These are phyloP conservation scores for Kodamaea kakaduensis DNA, from an alignment of 805 yeast species.

Conservation along the genomic window DNA sequence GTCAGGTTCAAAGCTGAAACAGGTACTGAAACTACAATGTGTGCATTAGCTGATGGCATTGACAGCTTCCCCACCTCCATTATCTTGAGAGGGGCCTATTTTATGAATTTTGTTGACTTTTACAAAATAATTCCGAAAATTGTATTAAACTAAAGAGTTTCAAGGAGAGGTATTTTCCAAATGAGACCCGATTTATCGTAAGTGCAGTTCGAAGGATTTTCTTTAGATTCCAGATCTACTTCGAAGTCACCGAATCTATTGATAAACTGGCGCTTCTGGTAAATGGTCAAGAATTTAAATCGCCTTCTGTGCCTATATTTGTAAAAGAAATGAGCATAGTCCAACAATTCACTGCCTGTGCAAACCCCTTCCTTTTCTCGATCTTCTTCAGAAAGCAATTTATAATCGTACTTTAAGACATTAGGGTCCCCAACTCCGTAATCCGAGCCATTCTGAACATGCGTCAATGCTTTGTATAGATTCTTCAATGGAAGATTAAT, in stretches of 20 bases:
- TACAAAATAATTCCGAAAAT: too few relatives aligned
- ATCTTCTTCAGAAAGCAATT: constrained; percentile 3
- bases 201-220: constrained; percentile 15
- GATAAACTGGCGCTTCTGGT: constrained; percentile 39
- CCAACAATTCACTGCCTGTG: constrained; percentile 16
- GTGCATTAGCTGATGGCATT: too few relatives aligned
- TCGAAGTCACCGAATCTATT: constrained; percentile 41
- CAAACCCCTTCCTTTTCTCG: not conserved
- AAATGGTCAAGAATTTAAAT: constrained; percentile 39
- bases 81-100: too few relatives aligned
- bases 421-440: constrained; percentile 20
- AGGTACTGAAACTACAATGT: too few relatives aligned
- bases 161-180: constrained; percentile 38
- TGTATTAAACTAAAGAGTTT: too few relatives aligned
- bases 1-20: too few relatives aligned
- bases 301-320: constrained; percentile 24
- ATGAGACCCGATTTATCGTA: constrained; percentile 37
- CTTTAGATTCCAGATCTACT: constrained; percentile 5
- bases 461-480: constrained; percentile 43
- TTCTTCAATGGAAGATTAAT: constrained; percentile 45
- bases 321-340: constrained; percentile 33
- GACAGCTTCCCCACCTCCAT: too few relatives aligned
- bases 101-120: too few relatives aligned
- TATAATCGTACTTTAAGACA: constrained; percentile 17
- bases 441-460: constrained; percentile 13